Evolutionary conservation across 2,329 filamentous ascomycete genomes (phyloP), one percentile per base, ranked within the genome.

Genomic region (Shiraia sp.): DNA sequence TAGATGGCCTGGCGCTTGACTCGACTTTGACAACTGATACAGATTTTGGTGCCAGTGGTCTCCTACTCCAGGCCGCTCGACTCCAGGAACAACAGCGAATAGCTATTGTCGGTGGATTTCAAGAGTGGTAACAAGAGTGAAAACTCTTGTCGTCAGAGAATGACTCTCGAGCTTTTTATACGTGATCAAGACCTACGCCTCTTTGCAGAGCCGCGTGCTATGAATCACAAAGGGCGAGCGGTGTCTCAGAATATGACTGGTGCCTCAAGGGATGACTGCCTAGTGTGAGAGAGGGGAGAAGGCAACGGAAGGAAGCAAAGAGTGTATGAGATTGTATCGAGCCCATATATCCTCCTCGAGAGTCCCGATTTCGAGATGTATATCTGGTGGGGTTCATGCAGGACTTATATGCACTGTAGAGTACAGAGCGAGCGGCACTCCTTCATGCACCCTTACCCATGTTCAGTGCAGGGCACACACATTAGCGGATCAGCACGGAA

Each of bases 401-500:
- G 50, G 51, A 50, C 53, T 62, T 66, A 65, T 65, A 63, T 61
- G 59, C 45, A 57, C 33, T n/a, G 32, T 33, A 43, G 45, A 37
- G 36, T 26, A 30, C 42, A 48, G 27, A 43, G 54, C 36, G 36
- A 48, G 42, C 30, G 35, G 51, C 42, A 44, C 49, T 53, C 53
- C 50, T n/a, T 57, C 46, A 42, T 43, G 45, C 44, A 45, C 19
- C 47, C 46, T 50, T 43, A 41, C 45, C 50, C 48, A 47, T 55
- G 45, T 51, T 8, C 15, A 37, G 39, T 59, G 55, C 55, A 58
- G 57, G 53, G 53, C 49, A 49, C 53, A 47, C 57, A 59, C 60
- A 55, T 60, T 67, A 67, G 63, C 59, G 60, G 60, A 63, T 47
- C 52, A 53, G 52, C 52, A 51, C 52, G 59, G 55, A 61, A 67